Conservation (phyloP, 2,329 filamentous ascomycete genomes). For the Lecanicillium sp. region DNA sequence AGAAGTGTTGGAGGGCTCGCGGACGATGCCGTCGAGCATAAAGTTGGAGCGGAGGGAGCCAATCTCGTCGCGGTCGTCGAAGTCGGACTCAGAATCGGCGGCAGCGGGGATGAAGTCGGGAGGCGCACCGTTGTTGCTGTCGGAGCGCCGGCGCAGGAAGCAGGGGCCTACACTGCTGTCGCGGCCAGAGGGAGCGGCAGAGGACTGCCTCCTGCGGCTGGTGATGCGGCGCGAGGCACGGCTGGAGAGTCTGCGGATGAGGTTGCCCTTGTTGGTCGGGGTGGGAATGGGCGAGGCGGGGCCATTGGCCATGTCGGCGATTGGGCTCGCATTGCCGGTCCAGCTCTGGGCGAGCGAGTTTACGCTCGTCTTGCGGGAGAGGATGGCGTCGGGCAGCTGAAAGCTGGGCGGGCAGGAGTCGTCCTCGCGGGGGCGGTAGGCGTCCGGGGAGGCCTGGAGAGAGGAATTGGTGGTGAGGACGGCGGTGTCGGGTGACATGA, state of each 20-base stretch:
- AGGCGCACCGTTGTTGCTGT: slow-evolving; percentile 71
- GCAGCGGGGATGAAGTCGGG: slow-evolving; percentile 36
- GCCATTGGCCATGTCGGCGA: slow-evolving; percentile 33
- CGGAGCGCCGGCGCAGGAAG: slow-evolving; percentile 79
- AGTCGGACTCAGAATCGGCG: slow-evolving; percentile 54
- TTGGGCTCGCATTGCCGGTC: slow-evolving; percentile 50
- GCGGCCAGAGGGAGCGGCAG: slow-evolving; percentile 67
- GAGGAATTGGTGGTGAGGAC: slow-evolving; percentile 55
- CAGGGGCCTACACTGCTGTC: slow-evolving; percentile 87
- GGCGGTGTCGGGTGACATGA: slow-evolving; percentile 48
- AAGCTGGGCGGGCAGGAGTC: slow-evolving; percentile 51
- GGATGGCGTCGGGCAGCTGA: slow-evolving; percentile 67
- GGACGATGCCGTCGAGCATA: slow-evolving; percentile 35
- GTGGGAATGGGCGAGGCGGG: slow-evolving; percentile 13
- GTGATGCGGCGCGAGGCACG: slow-evolving; percentile 64
- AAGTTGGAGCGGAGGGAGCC: slow-evolving; percentile 31
- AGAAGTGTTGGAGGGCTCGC: slow-evolving; percentile 44
- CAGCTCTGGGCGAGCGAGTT: slow-evolving; percentile 60
- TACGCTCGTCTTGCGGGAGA: slow-evolving; percentile 53
- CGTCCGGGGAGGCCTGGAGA: slow-evolving; percentile 61
- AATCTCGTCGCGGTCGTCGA: slow-evolving; percentile 43
- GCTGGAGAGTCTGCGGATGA: slow-evolving; percentile 83
- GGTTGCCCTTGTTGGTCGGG: slow-evolving; percentile 37
- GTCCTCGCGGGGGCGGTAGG: slow-evolving; percentile 47
- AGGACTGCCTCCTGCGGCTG: slow-evolving; percentile 67